Evolutionary conservation across 2,329 filamentous ascomycete genomes (phyloP).

Genomic region (Fusarium virguliforme): DNA sequence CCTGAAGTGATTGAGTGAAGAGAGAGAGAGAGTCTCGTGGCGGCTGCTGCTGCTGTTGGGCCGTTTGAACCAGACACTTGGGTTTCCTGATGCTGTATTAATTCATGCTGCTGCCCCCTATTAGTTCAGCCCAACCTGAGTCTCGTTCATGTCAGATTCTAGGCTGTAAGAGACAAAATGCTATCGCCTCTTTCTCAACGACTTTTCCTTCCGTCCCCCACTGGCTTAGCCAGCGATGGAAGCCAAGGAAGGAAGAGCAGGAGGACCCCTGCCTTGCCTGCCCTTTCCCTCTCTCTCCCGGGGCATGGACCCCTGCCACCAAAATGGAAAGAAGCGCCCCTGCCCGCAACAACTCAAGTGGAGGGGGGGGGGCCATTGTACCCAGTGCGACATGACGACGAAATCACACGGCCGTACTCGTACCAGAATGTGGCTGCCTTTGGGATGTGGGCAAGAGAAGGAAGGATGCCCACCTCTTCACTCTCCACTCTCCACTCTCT

Average conservation of each 20-base stretch:
- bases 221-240: neutral
- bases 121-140: neutral
- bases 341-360: slow-evolving; percentile 22
- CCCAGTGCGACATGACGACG: slow-evolving; percentile 27
- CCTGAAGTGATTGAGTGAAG: neutral
- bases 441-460: slow-evolving; percentile 25
- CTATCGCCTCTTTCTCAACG: slow-evolving; percentile 37
- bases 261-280: slow-evolving; percentile 23
- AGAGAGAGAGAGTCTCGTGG: slow-evolving; percentile 22
- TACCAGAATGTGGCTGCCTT: slow-evolving; percentile 46
- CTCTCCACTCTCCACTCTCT: slow-evolving; percentile 21
- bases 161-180: slow-evolving; percentile 22
- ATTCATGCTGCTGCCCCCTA: neutral
- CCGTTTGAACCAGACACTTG: slow-evolving; percentile 22
- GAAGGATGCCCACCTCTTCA: slow-evolving; percentile 6
- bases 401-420: slow-evolving; percentile 37
- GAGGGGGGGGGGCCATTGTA: slow-evolving; percentile 28
- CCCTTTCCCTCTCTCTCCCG: neutral
- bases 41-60: slow-evolving; percentile 29
- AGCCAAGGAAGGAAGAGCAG: slow-evolving; percentile 27
- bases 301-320: slow-evolving; percentile 15
- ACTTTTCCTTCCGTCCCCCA: slow-evolving; percentile 4
- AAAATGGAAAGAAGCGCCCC: slow-evolving; percentile 10
- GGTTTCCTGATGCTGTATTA: neutral
- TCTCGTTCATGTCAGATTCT: neutral